Percentiles rank a stretch among this genome's conserved stretches.
These are phyloP conservation scores for Penicillium oxalicum DNA, from an alignment of 2,329 filamentous ascomycete genomes.

Conservation along the genomic window DNA sequence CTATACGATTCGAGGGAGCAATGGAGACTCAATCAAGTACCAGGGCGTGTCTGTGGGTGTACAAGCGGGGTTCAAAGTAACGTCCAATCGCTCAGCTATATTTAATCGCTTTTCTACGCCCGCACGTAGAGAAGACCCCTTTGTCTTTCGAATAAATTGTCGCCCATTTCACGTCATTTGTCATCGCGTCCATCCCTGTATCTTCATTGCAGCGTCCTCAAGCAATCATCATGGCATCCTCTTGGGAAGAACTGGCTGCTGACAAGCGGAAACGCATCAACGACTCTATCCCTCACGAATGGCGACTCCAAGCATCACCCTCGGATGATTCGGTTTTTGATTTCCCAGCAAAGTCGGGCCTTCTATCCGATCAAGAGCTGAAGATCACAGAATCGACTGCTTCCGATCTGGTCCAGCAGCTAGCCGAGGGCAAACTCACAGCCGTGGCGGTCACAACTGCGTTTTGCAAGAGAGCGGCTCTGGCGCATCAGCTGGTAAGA, in stretches of 20 bases:
- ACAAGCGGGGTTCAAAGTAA: too few relatives aligned
- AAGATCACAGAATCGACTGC: conserved; percentile 6
- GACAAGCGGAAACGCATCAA: conserved; percentile 9
- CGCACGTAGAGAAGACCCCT: too few relatives aligned
- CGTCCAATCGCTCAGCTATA: too few relatives aligned
- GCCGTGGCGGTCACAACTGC: conserved; percentile 18
- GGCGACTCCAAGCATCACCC: conserved; percentile 6
- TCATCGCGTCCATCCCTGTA: too few relatives aligned
- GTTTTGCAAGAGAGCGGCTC: conserved; percentile 20
- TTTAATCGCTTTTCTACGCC: too few relatives aligned
- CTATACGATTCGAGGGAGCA: too few relatives aligned
- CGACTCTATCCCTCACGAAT: conserved; percentile 7
- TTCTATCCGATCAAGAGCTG: conserved; percentile 6
- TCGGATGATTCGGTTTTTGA: conserved; percentile 2
- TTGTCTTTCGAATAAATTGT: too few relatives aligned
- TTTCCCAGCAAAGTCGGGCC: conserved; percentile 6
- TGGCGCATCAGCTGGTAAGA: conserved; percentile 18
- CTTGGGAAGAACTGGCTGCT: conserved; percentile 7
- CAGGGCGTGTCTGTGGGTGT: too few relatives aligned
- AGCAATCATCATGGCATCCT: not conserved
- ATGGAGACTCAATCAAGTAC: too few relatives aligned
- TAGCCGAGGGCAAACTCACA: conserved; percentile 14
- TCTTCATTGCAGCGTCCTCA: too few relatives aligned
- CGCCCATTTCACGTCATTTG: too few relatives aligned
- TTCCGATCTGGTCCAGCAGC: conserved; percentile 5